Conservation (phyloP, 805 yeast species). For the Millerozyma miso region DNA sequence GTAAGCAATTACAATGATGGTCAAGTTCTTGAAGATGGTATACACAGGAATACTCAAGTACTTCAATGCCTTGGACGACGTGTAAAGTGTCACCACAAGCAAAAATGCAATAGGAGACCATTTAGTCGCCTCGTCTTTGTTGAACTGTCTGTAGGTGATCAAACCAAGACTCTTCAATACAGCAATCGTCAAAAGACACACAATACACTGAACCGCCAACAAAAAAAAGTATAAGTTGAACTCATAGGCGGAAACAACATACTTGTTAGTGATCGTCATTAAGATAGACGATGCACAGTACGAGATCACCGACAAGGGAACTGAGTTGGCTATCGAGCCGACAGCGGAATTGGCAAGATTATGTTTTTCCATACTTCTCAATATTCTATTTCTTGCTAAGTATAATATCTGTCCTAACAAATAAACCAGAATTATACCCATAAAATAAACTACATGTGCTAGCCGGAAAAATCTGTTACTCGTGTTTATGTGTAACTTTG, state of each 20-base stretch:
- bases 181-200: slow-evolving; percentile 72
- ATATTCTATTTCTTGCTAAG: slow-evolving; percentile 22
- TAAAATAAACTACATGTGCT: slow-evolving; percentile 7
- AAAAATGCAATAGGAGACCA: slow-evolving; percentile 93
- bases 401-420: slow-evolving; percentile 32
- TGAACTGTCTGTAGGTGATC: slow-evolving; percentile 83
- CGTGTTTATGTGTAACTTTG: slow-evolving; percentile 6
- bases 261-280: slow-evolving; percentile 97
- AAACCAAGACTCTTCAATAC: slow-evolving; percentile 69
- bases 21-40: slow-evolving; percentile 96
- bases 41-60: slow-evolving; percentile 90
- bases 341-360: slow-evolving; percentile 18
- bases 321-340: slow-evolving; percentile 45
- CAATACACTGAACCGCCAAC: slow-evolving; percentile 82
- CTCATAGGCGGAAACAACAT: slow-evolving; percentile 71
- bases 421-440: slow-evolving; percentile 42
- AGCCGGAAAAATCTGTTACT: background rate
- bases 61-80: slow-evolving; percentile 92
- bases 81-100: slow-evolving; percentile 91
- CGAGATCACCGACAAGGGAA: slow-evolving; percentile 65
- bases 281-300: slow-evolving; percentile 93
- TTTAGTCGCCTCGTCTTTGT: slow-evolving; percentile 83
- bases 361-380: slow-evolving; percentile 29
- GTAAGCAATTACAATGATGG: slow-evolving; percentile 93
- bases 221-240: slow-evolving; percentile 83